A percentile compares a stretch with the other conserved stretches of the same genome.
Evolutionary conservation across 192 early-diverging fungal genomes (phyloP).

Genomic region (Phycomyces blakesleeanus): DNA sequence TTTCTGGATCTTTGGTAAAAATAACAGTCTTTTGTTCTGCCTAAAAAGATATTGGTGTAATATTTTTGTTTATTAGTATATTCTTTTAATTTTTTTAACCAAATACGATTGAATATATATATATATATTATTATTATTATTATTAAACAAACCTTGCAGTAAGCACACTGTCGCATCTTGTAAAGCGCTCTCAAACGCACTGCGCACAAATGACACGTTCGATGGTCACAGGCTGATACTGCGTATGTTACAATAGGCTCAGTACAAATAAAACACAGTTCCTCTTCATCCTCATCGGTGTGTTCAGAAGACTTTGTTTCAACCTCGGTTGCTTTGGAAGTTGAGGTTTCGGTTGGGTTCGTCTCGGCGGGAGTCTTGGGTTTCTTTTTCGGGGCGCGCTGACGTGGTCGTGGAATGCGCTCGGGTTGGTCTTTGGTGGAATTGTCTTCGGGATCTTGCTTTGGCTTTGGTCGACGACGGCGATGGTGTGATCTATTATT

Average conservation of each 20-base stretch:
- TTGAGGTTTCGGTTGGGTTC: neutral
- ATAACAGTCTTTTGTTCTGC: constrained; percentile 76
- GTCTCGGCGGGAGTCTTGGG: constrained; percentile 5
- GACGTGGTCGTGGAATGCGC: neutral
- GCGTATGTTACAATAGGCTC: constrained; percentile 77
- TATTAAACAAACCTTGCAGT: constrained; percentile 73
- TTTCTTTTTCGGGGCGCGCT: neutral
- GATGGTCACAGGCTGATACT: constrained; percentile 86
- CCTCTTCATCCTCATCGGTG: constrained; percentile 32
- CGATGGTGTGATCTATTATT: too few species aligned
- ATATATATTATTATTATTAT: neutral
- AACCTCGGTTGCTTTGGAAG: neutral
- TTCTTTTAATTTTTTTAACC: too few species aligned
- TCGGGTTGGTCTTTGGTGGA: constrained; percentile 1
- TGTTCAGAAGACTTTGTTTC: constrained; percentile 23
- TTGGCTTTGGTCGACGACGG: neutral
- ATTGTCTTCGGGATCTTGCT: neutral
- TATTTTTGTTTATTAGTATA: too few species aligned
- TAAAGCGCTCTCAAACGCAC: constrained; percentile 86
- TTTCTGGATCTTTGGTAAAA: constrained; percentile 64
- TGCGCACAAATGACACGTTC: constrained; percentile 91
- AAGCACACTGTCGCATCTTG: constrained; percentile 79
- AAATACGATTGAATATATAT: too few species aligned
- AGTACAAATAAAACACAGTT: constrained; percentile 87
- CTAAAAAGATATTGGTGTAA: constrained; percentile 33